A percentile compares a stretch with the other conserved stretches of the same genome.
Conservation (phyloP, 805 yeast genomes). For the Ogataea haglerorum region DNA sequence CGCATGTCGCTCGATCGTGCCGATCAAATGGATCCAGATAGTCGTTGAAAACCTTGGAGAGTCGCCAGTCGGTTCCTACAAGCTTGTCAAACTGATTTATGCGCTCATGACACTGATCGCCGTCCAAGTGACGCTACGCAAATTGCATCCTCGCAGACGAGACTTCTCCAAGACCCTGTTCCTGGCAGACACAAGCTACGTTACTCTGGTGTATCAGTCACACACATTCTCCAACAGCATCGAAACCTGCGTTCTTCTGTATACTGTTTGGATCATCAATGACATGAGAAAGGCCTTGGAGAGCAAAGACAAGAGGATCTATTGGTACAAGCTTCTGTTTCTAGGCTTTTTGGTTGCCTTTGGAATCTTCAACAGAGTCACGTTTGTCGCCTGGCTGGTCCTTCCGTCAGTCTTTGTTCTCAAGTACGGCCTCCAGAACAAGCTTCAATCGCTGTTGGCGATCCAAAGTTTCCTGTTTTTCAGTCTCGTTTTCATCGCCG, state of each 20-base stretch:
- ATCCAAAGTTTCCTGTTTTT: slow-evolving; percentile 37
- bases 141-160: slow-evolving; percentile 33
- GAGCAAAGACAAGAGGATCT: background rate
- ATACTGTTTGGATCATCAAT: slow-evolving; percentile 48
- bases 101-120: slow-evolving; percentile 32
- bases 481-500: slow-evolving; percentile 36
- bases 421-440: slow-evolving; percentile 36
- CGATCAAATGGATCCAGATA: slow-evolving; percentile 42
- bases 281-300: slow-evolving; percentile 19
- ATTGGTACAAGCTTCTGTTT: background rate
- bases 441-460: slow-evolving; percentile 34
- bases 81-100: slow-evolving; percentile 48
- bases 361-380: slow-evolving; percentile 82
- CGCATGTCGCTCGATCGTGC: slow-evolving; percentile 63
- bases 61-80: slow-evolving; percentile 40
- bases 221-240: slow-evolving; percentile 88
- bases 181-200: slow-evolving; percentile 56
- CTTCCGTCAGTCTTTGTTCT: slow-evolving; percentile 54
- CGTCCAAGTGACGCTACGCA: slow-evolving; percentile 30
- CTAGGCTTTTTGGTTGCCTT: slow-evolving; percentile 52
- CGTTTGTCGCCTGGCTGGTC: slow-evolving; percentile 72
- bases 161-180: slow-evolving; percentile 40
- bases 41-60: slow-evolving; percentile 34
- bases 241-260: slow-evolving; percentile 60
- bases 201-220: slow-evolving; percentile 75